phyloP scores from a whole-genome alignment of 805 yeast genomes.

The Cyberlindnera sargentensis region DNA sequence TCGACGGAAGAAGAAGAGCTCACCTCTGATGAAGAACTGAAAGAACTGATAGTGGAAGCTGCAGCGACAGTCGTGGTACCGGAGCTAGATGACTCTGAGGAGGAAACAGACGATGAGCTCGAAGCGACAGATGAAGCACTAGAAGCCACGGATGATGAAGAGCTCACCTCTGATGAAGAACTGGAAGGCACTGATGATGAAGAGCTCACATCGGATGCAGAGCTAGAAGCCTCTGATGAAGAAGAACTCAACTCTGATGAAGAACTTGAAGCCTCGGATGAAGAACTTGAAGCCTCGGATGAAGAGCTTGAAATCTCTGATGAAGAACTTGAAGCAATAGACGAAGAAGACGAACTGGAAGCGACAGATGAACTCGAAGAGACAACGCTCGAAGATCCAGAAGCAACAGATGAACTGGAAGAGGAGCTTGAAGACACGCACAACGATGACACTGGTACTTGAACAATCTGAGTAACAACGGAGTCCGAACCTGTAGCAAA shows the following conservation, averaged over 20 bases:
- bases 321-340: background rate
- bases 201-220: background rate
- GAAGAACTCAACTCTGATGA: background rate
- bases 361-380: background rate
- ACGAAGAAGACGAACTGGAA: background rate
- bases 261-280: background rate
- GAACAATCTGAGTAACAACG: constrained; percentile 6
- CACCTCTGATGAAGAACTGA: too few relatives aligned
- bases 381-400: background rate
- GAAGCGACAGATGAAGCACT: background rate
- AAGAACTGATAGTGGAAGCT: too few relatives aligned
- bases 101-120: too few relatives aligned
- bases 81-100: too few relatives aligned
- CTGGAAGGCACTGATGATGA: background rate
- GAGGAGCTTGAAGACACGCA: background rate
- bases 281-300: background rate
- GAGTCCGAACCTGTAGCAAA: constrained; percentile 7
- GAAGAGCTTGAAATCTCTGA: background rate
- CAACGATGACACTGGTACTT: background rate
- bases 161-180: background rate
- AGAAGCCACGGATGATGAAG: background rate
- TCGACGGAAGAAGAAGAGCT: too few relatives aligned
- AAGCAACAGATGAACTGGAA: background rate
- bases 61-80: too few relatives aligned
- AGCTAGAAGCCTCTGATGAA: background rate